Percentiles rank a stretch among this genome's conserved stretches.
These are phyloP conservation scores for Dispira simplex DNA, from an alignment of 192 early-diverging fungal species.

Conservation along the genomic window DNA sequence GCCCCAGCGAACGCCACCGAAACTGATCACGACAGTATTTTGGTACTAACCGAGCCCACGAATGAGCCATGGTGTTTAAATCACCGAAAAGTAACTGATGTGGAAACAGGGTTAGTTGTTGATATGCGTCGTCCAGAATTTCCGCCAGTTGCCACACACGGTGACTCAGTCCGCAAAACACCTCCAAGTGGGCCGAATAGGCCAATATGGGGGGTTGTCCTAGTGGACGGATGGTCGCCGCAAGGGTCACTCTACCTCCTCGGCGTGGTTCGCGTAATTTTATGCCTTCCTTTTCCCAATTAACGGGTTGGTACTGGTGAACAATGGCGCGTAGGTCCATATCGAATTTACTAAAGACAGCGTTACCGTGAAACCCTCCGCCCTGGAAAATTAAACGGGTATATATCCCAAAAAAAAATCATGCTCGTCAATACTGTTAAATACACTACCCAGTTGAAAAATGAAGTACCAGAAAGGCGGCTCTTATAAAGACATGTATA, in stretches of 20 bases:
- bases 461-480: too few species aligned
- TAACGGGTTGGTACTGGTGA: conserved; percentile 48
- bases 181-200: conserved; percentile 63
- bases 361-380: conserved; percentile 68
- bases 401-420: too few species aligned
- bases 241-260: conserved; percentile 48
- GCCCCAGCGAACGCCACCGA: conserved; percentile 41
- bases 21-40: conserved; percentile 45
- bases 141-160: conserved; percentile 50
- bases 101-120: conserved; percentile 23
- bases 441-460: too few species aligned
- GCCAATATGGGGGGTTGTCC: conserved; percentile 37
- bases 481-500: too few species aligned
- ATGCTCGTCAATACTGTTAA: too few species aligned
- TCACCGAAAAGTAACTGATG: conserved; percentile 63
- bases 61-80: conserved; percentile 66
- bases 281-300: conserved; percentile 50
- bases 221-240: conserved; percentile 33
- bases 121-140: conserved; percentile 40
- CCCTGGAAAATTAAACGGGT: conserved; percentile 19
- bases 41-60: conserved; percentile 50
- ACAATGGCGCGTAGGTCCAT: conserved; percentile 41
- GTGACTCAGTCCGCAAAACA: conserved; percentile 57
- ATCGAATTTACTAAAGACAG: conserved; percentile 47
- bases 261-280: conserved; percentile 45